A percentile compares a stretch with the other conserved stretches of the same genome.
Conservation (phyloP, 2,329 filamentous ascomycete species). For the Diaporthe velutina region DNA sequence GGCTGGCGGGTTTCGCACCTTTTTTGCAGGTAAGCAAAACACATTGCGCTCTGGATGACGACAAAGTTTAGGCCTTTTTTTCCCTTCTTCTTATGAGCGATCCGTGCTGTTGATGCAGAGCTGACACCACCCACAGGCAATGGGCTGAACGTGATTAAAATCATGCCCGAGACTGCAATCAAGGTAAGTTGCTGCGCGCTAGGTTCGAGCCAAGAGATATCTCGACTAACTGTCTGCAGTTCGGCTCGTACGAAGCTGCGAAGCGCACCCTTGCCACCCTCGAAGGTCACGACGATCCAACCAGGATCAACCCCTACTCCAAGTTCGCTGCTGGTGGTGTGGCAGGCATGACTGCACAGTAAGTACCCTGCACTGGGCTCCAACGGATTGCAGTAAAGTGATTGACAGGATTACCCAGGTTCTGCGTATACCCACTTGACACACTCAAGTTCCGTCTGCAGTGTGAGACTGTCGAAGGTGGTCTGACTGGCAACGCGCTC, state of each 20-base stretch:
- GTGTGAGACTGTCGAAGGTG: slow-evolving; percentile 91
- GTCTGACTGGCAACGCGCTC: slow-evolving; percentile 84
- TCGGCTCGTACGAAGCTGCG: slow-evolving; percentile 95
- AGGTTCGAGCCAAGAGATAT: background rate
- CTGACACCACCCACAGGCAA: slow-evolving; percentile 74
- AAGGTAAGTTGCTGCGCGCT: slow-evolving; percentile 62
- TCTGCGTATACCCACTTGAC: slow-evolving; percentile 94
- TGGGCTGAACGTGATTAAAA: slow-evolving; percentile 95
- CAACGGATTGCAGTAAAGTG: background rate
- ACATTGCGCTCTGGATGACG: no score
- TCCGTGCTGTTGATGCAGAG: background rate
- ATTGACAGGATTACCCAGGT: slow-evolving; percentile 59
- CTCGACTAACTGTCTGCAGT: slow-evolving; percentile 56
- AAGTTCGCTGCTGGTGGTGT: slow-evolving; percentile 93
- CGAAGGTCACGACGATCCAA: slow-evolving; percentile 89
- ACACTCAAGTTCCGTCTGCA: slow-evolving; percentile 88
- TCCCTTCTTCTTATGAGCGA: background rate
- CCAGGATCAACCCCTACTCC: slow-evolving; percentile 82
- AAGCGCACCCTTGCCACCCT: slow-evolving; percentile 88
- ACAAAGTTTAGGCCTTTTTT: background rate
- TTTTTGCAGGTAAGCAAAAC: slow-evolving; percentile 84
- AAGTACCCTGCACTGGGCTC: slow-evolving; percentile 50
- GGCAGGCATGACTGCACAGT: slow-evolving; percentile 95
- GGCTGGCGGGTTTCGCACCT: slow-evolving; percentile 86
- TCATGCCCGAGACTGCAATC: slow-evolving; percentile 98